Base-by-base conservation (phyloP, 1,284 basidiomycete genomes). In the Leccinum fallax region DNA sequence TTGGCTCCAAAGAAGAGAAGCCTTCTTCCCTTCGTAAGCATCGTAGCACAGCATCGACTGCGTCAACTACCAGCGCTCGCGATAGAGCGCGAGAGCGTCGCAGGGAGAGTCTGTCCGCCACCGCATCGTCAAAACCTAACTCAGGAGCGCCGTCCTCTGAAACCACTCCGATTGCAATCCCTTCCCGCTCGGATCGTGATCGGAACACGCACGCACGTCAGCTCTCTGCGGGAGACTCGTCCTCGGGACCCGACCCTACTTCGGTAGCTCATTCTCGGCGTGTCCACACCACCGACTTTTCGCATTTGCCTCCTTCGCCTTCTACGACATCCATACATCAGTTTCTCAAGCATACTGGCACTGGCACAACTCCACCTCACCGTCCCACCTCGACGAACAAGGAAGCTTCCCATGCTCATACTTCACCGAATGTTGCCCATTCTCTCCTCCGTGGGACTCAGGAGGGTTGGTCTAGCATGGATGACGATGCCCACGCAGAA, bases 401-500 rank as follows among this genome's bases (percentile, higher is more conserved):
- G 69, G 84, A 84, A 4, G 38, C 60, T 60, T 64, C 70, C 36
- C 63, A 65, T 36, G 55, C 58, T 21, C 84, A 86, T 69, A 66
- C 82, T 34, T 81, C 88, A 38, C 79, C 87, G 11, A 90, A 85
- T 70, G 90, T 92, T 61, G 90, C 90, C 0, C 89, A 94, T 74
- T 90, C 91, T 15, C 78, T 93, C 59, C 80, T 94, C 57, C 83
- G 92, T 69, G 87, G 93, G 28, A 88, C 88, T 6, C 87, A 94
- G 69, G 92, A 94, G 74, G 92, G 92, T 24, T 94, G 92, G 91
- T 89, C 88, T 26, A 89, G 85, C 64, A 79, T 93, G 67, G 90
- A 92, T 71, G 93, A 97, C 69, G 89, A 94, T 64, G 90, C 90
- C 16, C 96, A 97, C 2, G 91, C 88, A 4, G 95, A 97, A 71